Conservation (phyloP, 306 rosid species). For the Cicer yamashitae region DNA sequence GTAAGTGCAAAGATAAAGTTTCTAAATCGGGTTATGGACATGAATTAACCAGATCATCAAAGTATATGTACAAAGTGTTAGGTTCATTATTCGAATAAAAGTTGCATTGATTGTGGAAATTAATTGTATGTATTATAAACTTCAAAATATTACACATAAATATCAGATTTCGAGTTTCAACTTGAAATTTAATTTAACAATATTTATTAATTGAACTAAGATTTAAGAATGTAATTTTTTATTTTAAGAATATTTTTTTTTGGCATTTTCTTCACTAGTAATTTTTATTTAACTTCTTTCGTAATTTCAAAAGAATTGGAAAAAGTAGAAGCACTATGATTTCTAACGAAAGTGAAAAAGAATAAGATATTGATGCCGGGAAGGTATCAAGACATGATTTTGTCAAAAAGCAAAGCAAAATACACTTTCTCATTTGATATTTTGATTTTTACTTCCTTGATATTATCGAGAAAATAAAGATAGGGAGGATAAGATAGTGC, state of each 20-base stretch:
- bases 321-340: not conserved
- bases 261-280: not conserved
- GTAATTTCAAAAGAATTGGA: not conserved
- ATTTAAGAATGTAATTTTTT: not conserved
- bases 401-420: not conserved
- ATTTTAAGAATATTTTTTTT: not conserved
- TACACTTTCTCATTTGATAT: not conserved
- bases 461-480: no score
- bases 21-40: not conserved
- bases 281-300: not conserved
- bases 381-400: not conserved
- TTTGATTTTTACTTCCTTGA: not conserved
- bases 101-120: not conserved
- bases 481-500: no score
- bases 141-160: no score
- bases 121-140: not conserved
- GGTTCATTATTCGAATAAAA: not conserved
- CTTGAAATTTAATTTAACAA: no score
- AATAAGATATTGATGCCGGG: not conserved
- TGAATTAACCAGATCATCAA: not conserved
- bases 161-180: no score
- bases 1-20: not conserved
- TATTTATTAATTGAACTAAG: no score
- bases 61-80: not conserved
- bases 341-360: conserved; percentile 2